These are phyloP conservation scores for Closterium sp. DNA, from an alignment of 139 green algal genomes.

Conservation along the genomic window DNA sequence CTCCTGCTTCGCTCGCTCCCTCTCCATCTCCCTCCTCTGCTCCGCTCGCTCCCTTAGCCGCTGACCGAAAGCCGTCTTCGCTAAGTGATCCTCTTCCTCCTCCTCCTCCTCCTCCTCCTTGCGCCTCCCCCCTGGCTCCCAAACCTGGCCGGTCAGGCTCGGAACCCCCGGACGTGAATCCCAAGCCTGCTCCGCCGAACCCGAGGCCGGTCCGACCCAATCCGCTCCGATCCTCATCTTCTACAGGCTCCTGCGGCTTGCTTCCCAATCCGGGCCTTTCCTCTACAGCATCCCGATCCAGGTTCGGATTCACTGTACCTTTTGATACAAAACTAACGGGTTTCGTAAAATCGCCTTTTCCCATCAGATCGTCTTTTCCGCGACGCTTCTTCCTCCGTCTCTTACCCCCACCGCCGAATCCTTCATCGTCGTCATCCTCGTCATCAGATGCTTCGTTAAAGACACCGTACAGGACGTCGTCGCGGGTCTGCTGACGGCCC, in stretches of 20 bases:
- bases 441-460: conserved; percentile 64
- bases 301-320: conserved; percentile 48
- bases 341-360: conserved; percentile 64
- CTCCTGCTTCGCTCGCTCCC: conserved; percentile 54
- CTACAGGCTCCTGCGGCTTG: background rate
- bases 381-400: conserved; percentile 19
- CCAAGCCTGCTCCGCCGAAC: background rate
- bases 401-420: conserved; percentile 32
- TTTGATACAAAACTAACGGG: conserved; percentile 84
- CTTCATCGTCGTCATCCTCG: conserved; percentile 51
- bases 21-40: conserved; percentile 41
- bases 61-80: conserved; percentile 79
- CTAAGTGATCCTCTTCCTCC: conserved; percentile 58
- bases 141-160: background rate
- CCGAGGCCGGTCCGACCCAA: background rate
- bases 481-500: conserved; percentile 73
- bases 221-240: background rate
- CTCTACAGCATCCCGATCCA: conserved; percentile 13
- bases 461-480: conserved; percentile 86
- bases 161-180: background rate
- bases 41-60: conserved; percentile 59
- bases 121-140: background rate
- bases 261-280: background rate
- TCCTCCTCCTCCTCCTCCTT: conserved; percentile 37
- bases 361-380: conserved; percentile 1